Base-by-base conservation (phyloP, 805 yeast species). In the Ogataea allantospora region DNA sequence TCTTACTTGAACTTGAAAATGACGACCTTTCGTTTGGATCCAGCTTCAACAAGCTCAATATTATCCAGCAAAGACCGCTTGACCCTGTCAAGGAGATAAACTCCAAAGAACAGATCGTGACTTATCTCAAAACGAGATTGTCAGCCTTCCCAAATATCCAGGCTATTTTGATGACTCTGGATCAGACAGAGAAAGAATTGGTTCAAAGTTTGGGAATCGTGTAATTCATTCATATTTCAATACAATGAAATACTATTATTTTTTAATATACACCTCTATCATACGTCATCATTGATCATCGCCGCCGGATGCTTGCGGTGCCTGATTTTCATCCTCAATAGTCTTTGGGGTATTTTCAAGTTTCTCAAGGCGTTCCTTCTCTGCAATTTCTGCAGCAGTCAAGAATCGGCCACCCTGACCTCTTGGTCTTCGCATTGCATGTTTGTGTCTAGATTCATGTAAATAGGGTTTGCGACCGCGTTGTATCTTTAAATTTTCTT, bases 371-470 rank as follows among this genome's bases (percentile, higher is more conserved):
- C 69, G 57, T 34, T 79, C 83, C 39, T 73, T 65, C 51, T 82
- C 88, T 4, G 86, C 88, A 38, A 84, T 83, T 53, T 84, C 93
- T 8, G 96, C 95, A 10, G 98, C 96, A 1, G 99, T 93, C 43
- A 93, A 65, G 51, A 93, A 93, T 44, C 99, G 71, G 6, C 99
- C 99, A 21, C 99, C 99, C 66, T 93, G 98, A 18, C 99, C 99
- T 52, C 99, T 78, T 11, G 99, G 98, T 60, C 99, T 77, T 58
- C 98, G 76, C 99, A 93, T 93, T 3, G 99, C 99, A 61, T 93
- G 99, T 60, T 93, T 91, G 61, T 93, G 99, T 53, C 99, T 75
- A 13, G 96, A 87, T 63, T 93, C 99, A 58, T 93, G 99, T 33
- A 93, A 63, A 62, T 95, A 91, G 9, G 98, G 97, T 58, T 83